Conservation (phyloP, 768 basidiomycete species). For the Tephrocybe rancida region DNA sequence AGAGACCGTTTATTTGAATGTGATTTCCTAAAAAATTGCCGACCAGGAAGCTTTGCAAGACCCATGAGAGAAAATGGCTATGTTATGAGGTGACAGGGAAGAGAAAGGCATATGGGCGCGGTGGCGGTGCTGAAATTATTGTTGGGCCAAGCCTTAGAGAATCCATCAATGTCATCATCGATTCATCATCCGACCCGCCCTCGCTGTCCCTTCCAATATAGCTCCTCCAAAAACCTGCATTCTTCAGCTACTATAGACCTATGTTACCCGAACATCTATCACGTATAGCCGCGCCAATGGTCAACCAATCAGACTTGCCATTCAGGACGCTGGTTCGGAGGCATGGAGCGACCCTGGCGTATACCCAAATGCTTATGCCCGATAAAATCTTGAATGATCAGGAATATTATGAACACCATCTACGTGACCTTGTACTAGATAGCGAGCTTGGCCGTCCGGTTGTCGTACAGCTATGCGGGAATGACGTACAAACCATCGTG, state of each 20-base stretch:
- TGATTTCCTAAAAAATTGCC: no score
- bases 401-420: conserved; percentile 65
- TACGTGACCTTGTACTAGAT: conserved; percentile 52
- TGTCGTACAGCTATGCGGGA: conserved; percentile 75
- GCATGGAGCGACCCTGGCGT: conserved; percentile 68
- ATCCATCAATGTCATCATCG: no score
- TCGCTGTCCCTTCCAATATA: no score
- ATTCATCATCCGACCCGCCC: no score
- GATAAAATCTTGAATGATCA: conserved; percentile 61
- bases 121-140: neutral
- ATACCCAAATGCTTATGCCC: conserved; percentile 79
- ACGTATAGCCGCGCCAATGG: conserved; percentile 72
- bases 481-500: conserved; percentile 64
- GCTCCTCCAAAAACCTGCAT: neutral
- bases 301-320: conserved; percentile 79
- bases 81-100: neutral
- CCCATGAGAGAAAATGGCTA: neutral
- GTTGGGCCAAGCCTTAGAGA: no score
- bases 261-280: conserved; percentile 29
- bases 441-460: conserved; percentile 44
- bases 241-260: neutral
- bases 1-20: no score
- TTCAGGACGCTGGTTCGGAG: conserved; percentile 64
- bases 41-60: no score
- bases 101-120: neutral